Percentiles rank a stretch among this genome's conserved stretches.
These are phyloP conservation scores for Magnolia officinalis DNA, from an alignment of 164 flowering plant genomes.

Conservation along the genomic window DNA sequence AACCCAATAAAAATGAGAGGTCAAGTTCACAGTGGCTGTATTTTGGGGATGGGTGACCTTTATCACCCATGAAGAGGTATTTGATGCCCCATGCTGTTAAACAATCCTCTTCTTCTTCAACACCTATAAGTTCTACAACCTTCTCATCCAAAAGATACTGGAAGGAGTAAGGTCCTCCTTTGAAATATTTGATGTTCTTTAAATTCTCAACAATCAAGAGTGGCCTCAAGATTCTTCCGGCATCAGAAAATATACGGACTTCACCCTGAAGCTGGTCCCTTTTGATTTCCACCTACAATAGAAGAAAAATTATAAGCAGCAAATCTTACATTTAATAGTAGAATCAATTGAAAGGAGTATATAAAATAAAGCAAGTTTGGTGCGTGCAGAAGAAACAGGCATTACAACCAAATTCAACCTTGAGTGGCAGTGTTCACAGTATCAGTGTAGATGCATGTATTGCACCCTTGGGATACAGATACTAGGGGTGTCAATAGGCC, in stretches of 20 bases:
- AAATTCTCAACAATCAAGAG: slow-evolving; percentile 74
- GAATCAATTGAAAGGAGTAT: background rate
- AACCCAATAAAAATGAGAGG: slow-evolving; percentile 64
- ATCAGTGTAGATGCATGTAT: too few relatives aligned
- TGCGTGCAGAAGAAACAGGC: too few relatives aligned
- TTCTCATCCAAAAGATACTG: slow-evolving; percentile 62
- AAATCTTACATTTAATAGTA: background rate
- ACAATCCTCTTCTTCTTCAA: slow-evolving; percentile 96
- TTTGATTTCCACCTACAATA: slow-evolving; percentile 75
- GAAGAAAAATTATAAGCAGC: slow-evolving; percentile 5
- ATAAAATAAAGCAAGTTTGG: background rate
- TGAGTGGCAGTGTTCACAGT: too few relatives aligned
- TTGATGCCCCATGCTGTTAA: slow-evolving; percentile 64
- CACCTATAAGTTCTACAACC: slow-evolving; percentile 71
- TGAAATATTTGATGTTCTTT: slow-evolving; percentile 43
- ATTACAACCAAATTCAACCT: too few relatives aligned
- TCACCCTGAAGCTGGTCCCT: slow-evolving; percentile 64
- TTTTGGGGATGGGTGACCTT: slow-evolving; percentile 28
- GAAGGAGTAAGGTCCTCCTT: slow-evolving; percentile 44
- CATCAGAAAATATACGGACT: slow-evolving; percentile 77
- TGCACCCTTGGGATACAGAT: too few relatives aligned
- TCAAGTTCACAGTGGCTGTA: slow-evolving; percentile 90
- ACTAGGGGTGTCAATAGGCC: too few relatives aligned
- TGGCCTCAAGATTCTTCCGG: slow-evolving; percentile 88
- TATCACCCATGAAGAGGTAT: slow-evolving; percentile 37